Conservation (phyloP, 768 basidiomycete genomes). For the Macrolepiota dolichaula region DNA sequence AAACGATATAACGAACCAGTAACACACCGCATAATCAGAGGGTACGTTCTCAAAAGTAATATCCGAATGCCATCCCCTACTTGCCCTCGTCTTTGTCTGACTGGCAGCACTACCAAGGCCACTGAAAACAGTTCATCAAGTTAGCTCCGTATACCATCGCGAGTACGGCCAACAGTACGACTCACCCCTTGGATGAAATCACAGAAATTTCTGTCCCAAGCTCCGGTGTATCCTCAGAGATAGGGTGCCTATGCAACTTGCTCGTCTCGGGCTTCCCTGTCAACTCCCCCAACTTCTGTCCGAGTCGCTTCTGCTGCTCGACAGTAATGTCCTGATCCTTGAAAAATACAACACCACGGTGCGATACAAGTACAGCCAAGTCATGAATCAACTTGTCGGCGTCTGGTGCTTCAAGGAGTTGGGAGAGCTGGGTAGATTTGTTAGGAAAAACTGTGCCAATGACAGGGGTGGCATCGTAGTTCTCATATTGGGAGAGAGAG, state of each 20-base stretch:
- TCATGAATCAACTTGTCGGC: constrained; percentile 50
- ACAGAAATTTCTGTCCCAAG: constrained; percentile 52
- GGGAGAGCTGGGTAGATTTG: constrained; percentile 40
- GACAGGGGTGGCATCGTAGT: constrained; percentile 42
- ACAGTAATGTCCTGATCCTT: constrained; percentile 48
- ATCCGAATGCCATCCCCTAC: constrained; percentile 50
- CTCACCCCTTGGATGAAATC: constrained; percentile 42
- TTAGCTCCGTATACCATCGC: background rate
- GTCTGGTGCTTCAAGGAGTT: constrained; percentile 39
- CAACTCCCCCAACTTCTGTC: constrained; percentile 41
- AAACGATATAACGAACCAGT: background rate
- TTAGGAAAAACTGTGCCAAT: constrained; percentile 53
- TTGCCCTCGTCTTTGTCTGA: constrained; percentile 31
- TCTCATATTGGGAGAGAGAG: constrained; percentile 31
- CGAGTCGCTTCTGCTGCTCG: constrained; percentile 49
- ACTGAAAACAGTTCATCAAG: constrained; percentile 11
- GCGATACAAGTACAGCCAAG: constrained; percentile 48
- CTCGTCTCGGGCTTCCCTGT: no score
- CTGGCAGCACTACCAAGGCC: no score
- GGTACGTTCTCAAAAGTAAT: constrained; percentile 61
- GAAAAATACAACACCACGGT: constrained; percentile 67
- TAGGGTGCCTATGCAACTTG: constrained; percentile 37
- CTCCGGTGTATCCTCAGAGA: constrained; percentile 45
- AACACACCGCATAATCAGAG: constrained; percentile 49
- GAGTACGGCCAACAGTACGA: background rate